Base-by-base conservation (phyloP, 148 eudicot genomes). In the Cornus florida region DNA sequence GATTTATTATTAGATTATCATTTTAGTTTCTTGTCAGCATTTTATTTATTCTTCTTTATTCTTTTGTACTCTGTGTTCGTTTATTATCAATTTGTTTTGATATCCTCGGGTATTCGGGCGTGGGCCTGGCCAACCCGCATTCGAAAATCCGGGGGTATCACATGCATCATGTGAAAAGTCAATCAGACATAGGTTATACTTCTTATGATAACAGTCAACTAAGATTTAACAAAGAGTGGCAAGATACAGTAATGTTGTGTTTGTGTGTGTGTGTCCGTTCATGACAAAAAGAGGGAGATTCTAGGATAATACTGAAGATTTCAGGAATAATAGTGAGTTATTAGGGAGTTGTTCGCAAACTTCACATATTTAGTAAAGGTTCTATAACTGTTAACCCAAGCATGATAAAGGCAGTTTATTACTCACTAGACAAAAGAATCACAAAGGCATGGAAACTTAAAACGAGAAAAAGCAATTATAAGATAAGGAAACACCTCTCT, bases 401-500 rank as follows among this genome's bases (percentile, higher is more conserved):
- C 11, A 32, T 31, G 19, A 41, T 3, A 75, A 38, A 64, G 57
- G 20, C 16, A 20, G 68, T 19, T 60, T 17, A 73, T 43, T 9
- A 43, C 48, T 43, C 6, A 43, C 35, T 59, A 57, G 43, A 22
- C 41, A 73, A 64, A 67, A 66, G 62, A 33, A 12, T 57, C 19
- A 57, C 24, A 7, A 4, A 24, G 32, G 70, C 33, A 20, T 60
- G 65, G 8, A 60, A 81, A 69, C 65, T 67, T 57, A 73, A 33
- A 43, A 59, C 16, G 67, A 75, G 48, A 41, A 31, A 73, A 38
- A 35, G 5, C 57, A 39, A 38, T 48, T 38, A 48, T 8, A 57
- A 28, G 20, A 31, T 56, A 24, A 14, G 72, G 16, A 62, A 17
- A 24, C 82, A 86, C 98, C 93, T 94, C 98, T 86, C 59, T 88